Evolutionary conservation across 2,329 filamentous ascomycete genomes (phyloP), one percentile per base, ranked within the genome.

Genomic region (Saccharata proteae): DNA sequence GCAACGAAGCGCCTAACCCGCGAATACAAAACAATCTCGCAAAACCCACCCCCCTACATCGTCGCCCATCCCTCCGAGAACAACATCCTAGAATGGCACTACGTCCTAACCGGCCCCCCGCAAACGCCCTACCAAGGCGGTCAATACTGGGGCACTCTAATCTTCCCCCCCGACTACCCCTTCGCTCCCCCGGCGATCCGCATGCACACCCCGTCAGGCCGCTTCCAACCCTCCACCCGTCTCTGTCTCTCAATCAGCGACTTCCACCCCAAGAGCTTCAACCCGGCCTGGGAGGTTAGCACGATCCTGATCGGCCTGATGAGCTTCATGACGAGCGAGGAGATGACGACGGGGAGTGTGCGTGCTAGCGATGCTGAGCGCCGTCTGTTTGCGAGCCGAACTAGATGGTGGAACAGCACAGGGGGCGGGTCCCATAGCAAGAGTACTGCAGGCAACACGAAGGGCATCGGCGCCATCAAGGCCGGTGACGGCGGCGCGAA

Each of bases 281-380:
- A 98, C 54, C 90, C 90, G 2, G 86, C 90, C 1, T 98, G 90
- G 90, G 88, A 93, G 51, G 90, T 98, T 6, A 88, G 80, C 33
- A 98, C 90, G 1, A 98, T 98, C 41, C 65, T 98, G 11, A 92
- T 93, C 34, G 90, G 90, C 7, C 71, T 98, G 16, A 65, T 96
- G 40, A 92, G 81, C 22, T 98, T 98, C 59, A 98, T 98, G 90
- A 96, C 88, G 3, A 84, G 82, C 42, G 88, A 98, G 51, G 90
- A 98, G 62, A 94, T 96, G 80, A 98, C 90, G 0, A 96, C 90
- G 0, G 90, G 90, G 2, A 86, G 79, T 17, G 74, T 98, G 17
- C 77, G 78, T 5, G 82, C 77, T 12, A 79, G 74, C 0, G 72
- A 82, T 29, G 64, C 71, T 3, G 86, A 96, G 63, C 74, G 88